Conservation (phyloP, 305 asterid genomes). For the Lippia alba region DNA sequence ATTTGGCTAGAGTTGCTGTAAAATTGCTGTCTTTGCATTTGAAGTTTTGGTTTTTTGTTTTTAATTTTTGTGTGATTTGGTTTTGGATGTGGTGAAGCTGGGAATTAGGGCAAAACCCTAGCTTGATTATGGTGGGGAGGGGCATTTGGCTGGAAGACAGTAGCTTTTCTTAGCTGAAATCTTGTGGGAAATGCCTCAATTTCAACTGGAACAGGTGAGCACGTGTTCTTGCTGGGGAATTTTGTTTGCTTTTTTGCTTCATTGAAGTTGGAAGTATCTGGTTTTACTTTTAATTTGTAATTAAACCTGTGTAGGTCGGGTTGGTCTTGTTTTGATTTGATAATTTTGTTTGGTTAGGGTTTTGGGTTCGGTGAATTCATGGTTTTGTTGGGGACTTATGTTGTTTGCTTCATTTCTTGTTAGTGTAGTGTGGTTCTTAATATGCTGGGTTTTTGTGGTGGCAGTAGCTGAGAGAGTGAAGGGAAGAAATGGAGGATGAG, state of each 20-base stretch:
- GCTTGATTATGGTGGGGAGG: slow-evolving; percentile 47
- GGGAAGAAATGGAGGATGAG: slow-evolving; percentile 77
- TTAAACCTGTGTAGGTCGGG: slow-evolving; percentile 12
- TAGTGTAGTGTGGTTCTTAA: background rate
- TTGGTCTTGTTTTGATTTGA: background rate
- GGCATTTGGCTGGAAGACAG: slow-evolving; percentile 40
- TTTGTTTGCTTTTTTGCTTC: slow-evolving; percentile 21
- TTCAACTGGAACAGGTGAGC: slow-evolving; percentile 53
- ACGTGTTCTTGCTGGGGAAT: slow-evolving; percentile 23
- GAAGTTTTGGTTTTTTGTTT: background rate
- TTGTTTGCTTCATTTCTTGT: background rate
- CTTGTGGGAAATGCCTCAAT: slow-evolving; percentile 48
- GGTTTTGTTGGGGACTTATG: background rate
- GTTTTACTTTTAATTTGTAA: slow-evolving; percentile 22
- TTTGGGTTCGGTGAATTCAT: slow-evolving; percentile 5
- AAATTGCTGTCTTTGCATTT: slow-evolving; percentile 28
- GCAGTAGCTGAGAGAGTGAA: slow-evolving; percentile 49
- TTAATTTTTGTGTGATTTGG: slow-evolving; percentile 11
- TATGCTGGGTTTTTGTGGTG: slow-evolving; percentile 28
- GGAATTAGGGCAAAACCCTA: slow-evolving; percentile 54
- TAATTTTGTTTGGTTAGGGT: slow-evolving; percentile 27
- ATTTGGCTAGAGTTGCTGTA: slow-evolving; percentile 34
- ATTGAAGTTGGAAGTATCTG: slow-evolving; percentile 17
- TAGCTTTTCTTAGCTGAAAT: slow-evolving; percentile 44
- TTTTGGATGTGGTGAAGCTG: slow-evolving; percentile 39